Evolutionary conservation across 129 eudicot species (phyloP), one percentile per base, ranked within the genome.

Genomic region (Flaveria sonorensis): DNA sequence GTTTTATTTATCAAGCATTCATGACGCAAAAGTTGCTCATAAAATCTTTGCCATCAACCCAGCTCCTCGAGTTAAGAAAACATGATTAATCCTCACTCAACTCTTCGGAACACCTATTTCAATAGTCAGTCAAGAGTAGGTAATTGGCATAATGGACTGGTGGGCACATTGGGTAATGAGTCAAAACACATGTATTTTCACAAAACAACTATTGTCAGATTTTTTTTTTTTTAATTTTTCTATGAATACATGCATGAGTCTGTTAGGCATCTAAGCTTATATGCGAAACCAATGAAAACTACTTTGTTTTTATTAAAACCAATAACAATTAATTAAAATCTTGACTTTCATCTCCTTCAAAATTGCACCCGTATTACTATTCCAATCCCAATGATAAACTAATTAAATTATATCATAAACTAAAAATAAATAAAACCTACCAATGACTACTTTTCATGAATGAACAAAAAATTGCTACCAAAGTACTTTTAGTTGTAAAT

Each of bases 131-230:
- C 46, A 63, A 28, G 12, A 63, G 21, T 18, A 6, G 23, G 21
- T 46, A 63, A 11, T 18, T 30, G 23, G 21, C 69, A 63, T 26
- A 30, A 63, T 2, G 20, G 42, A 14, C 13, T 7, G 46, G 19
- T 14, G 10, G 18, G 42, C 39, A 16, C 10, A 40, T 26, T 61
- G 40, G 19, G 42, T 63, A 16, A 63, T 63, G 6, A 63, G 68
- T 63, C 69, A 63, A 61, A 57, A 61, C 67, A 63, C 21, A 1
- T 13, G 28, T 36, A 63, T 7, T 63, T 63, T 28, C 68, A 39
- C 21, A 15, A 24, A 62, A 63, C 69, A 63, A 10, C 10, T 63
- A 28, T 30, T 28, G 20, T 63, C 45, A 4, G 32, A 30, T 5
- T 6, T 28, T 28, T 6, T 28, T 14, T 30, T 14, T 6, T 28